phyloP scores from a whole-genome alignment of 306 rosid species.

The Cicer bijugum region DNA sequence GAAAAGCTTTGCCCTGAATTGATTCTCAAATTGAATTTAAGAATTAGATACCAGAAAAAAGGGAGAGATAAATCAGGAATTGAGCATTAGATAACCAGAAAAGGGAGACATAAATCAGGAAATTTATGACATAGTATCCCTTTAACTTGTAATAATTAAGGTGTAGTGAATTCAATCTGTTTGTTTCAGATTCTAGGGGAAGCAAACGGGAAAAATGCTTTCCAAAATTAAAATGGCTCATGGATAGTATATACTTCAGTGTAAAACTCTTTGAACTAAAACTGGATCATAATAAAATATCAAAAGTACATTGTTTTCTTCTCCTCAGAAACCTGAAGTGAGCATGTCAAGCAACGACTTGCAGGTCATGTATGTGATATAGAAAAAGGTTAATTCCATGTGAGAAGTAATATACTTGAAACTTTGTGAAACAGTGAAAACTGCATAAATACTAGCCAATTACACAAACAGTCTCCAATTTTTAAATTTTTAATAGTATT shows the following conservation, averaged over 20 bases:
- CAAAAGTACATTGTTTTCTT: slow-evolving; percentile 26
- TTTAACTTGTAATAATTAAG: neutral
- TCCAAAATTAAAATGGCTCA: neutral
- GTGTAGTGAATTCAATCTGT: neutral
- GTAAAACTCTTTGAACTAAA: neutral
- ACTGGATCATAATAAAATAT: slow-evolving; percentile 9
- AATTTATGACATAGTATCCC: neutral
- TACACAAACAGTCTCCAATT: neutral
- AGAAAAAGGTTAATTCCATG: slow-evolving; percentile 20
- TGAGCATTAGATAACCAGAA: slow-evolving; percentile 4
- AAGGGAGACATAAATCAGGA: neutral
- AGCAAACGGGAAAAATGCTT: neutral
- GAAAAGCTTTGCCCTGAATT: slow-evolving; percentile 77
- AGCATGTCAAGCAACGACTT: slow-evolving; percentile 6
- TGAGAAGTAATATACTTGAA: slow-evolving; percentile 12
- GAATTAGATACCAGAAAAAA: slow-evolving; percentile 15
- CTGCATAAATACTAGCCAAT: slow-evolving; percentile 25
- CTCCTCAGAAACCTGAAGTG: slow-evolving; percentile 12
- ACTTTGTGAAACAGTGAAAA: slow-evolving; percentile 24
- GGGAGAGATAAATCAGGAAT: slow-evolving; percentile 10
- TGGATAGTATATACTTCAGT: neutral
- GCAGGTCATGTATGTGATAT: slow-evolving; percentile 26
- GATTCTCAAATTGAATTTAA: slow-evolving; percentile 32
- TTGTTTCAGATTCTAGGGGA: neutral
- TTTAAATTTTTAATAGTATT: neutral